A percentile compares a stretch with the other conserved stretches of the same genome.
phyloP scores from a whole-genome alignment of 1,284 basidiomycete genomes.

The Ceratobasidium sp. region DNA sequence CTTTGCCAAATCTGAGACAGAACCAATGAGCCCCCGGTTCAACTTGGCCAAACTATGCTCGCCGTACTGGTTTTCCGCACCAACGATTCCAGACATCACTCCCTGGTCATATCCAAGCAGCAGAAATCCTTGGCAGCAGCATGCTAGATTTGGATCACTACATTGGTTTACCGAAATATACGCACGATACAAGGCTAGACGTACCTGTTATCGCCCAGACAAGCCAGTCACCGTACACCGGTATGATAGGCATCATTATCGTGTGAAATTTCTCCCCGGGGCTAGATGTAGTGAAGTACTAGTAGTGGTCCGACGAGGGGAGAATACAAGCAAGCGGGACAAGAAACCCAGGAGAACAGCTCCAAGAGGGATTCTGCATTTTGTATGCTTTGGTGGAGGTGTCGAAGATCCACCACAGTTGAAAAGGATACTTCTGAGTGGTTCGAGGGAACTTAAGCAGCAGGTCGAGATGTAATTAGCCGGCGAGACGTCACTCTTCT shows the following conservation, averaged over 20 bases:
- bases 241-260: conserved; percentile 15
- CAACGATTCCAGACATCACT: conserved; percentile 58
- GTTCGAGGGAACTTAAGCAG: neutral
- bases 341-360: neutral
- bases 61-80: conserved; percentile 39
- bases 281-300: too few relatives aligned
- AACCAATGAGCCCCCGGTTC: neutral
- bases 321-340: neutral
- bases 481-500: conserved; percentile 15
- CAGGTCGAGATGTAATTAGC: conserved; percentile 19
- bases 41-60: too few relatives aligned
- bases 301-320: too few relatives aligned
- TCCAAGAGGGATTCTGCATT: neutral
- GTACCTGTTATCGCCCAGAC: conserved; percentile 56
- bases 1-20: conserved; percentile 51
- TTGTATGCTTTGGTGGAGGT: neutral
- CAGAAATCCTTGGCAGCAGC: conserved; percentile 56
- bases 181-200: conserved; percentile 27
- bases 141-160: conserved; percentile 47
- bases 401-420: neutral
- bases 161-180: neutral
- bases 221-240: conserved; percentile 45
- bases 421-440: neutral
- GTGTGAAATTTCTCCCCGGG: too few relatives aligned
- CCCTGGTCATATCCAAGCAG: conserved; percentile 58